phyloP scores from a whole-genome alignment of 805 yeast species.

The Cephaloascus fragrans region DNA sequence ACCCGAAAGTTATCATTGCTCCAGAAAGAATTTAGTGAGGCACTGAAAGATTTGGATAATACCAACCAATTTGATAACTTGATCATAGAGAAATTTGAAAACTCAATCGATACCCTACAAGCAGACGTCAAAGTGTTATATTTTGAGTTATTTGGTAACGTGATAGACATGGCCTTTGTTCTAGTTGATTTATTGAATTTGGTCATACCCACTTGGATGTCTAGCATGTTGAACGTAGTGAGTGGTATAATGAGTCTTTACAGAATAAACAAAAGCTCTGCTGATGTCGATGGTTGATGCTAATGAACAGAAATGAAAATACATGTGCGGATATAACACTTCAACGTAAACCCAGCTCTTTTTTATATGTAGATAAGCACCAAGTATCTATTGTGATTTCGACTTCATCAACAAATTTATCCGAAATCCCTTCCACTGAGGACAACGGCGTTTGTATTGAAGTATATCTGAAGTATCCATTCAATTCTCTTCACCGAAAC shows the following conservation, averaged over 20 bases:
- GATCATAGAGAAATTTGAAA: constrained; percentile 5
- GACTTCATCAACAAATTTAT: no score
- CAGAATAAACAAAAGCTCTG: constrained; percentile 9
- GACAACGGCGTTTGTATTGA: no score
- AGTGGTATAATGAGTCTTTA: constrained; percentile 9
- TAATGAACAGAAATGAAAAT: no score
- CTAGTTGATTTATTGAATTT: constrained; percentile 7
- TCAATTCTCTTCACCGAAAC: no score
- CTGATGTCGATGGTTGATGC: constrained; percentile 5
- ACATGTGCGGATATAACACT: no score
- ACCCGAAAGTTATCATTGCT: constrained; percentile 2
- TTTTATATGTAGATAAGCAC: no score
- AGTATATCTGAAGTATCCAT: no score
- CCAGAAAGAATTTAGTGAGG: neutral
- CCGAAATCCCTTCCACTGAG: no score
- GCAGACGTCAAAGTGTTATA: constrained; percentile 2
- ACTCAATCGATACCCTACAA: constrained; percentile 4
- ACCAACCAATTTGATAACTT: neutral
- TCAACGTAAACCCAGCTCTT: no score
- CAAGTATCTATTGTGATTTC: no score
- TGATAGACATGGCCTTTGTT: constrained; percentile 8
- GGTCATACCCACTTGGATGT: constrained; percentile 4
- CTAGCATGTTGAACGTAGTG: constrained; percentile 5
- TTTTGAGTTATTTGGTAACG: constrained; percentile 6
- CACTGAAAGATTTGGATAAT: constrained; percentile 5